Evolutionary conservation across 495 filamentous ascomycete genomes (phyloP), one percentile per base, ranked within the genome.

Genomic region (Talaromyces stipitatus): DNA sequence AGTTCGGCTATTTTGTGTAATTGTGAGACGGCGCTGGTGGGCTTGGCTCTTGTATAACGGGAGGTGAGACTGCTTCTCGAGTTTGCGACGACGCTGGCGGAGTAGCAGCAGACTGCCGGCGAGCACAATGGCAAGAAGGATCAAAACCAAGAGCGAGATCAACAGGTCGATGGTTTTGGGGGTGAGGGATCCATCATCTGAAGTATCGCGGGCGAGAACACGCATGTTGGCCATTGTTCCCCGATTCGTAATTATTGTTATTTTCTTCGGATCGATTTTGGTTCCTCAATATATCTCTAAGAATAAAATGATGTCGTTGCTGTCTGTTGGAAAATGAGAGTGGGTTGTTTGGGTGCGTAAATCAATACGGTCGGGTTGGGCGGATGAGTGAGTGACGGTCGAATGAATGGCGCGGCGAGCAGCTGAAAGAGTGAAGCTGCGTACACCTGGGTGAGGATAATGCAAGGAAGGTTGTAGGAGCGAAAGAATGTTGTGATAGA

Each of bases 381-480:
- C 27, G 30, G 30, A 33, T 24, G 54, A 41, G 33, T 46, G 32
- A 41, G 22, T 20, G 53, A 18, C 36, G 54, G 24, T 55, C 22
- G 82, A 84, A 73, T 67, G 81, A 74, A 82, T 68, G 66, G 79
- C 79, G 76, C 63, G 69, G 70, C 70, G 72, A 66, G 60, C 79
- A 81, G 82, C 84, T 87, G 72, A 91, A 90, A 80, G 89, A 92
- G 82, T 90, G 89, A 91, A 92, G 88, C 85, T 82, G 88, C 85
- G 81, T 86, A 80, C 72, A 80, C 81, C 78, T 63, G 58, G 52
- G 33, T 54, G 69, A 64, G 55, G 64, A 65, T 64, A 57, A 58
- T 61, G 56, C 53, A 38, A 66, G 46, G 18, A 62, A 65, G 55
- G 47, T 16, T 38, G 56, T 16, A 43, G 51, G 62, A 70, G 66